Percentiles rank a stretch among this genome's conserved stretches.
Evolutionary conservation across 176 grass and related monocot genomes (phyloP).

Genomic region (Calamus simplicifolius): DNA sequence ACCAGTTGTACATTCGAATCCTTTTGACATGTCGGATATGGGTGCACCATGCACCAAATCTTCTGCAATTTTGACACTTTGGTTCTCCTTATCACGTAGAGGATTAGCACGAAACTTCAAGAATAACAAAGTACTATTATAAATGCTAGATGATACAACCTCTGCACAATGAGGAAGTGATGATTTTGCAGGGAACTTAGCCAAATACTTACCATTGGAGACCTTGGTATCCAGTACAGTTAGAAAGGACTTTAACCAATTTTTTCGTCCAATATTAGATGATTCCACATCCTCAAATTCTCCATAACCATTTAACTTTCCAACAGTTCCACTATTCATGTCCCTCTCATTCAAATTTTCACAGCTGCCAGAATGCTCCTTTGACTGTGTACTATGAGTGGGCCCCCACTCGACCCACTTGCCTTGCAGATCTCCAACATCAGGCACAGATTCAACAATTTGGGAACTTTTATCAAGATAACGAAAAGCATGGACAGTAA

Average conservation of each 20-base stretch:
- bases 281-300: slow-evolving; percentile 2
- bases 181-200: slow-evolving; percentile 57
- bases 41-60: slow-evolving; percentile 9
- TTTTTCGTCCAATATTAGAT: slow-evolving; percentile 17
- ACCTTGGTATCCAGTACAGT: slow-evolving; percentile 40
- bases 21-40: slow-evolving; percentile 38
- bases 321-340: not conserved
- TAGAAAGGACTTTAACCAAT: slow-evolving; percentile 53
- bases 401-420: slow-evolving; percentile 72
- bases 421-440: slow-evolving; percentile 43
- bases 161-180: slow-evolving; percentile 57
- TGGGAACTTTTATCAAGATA: slow-evolving; percentile 25
- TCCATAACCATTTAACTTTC: not conserved
- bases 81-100: slow-evolving; percentile 18
- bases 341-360: not conserved
- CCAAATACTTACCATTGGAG: slow-evolving; percentile 57
- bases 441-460: slow-evolving; percentile 28
- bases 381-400: slow-evolving; percentile 21
- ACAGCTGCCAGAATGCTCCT: slow-evolving; percentile 5
- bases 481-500: slow-evolving; percentile 69
- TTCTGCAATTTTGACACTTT: slow-evolving; percentile 8
- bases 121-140: slow-evolving; percentile 50
- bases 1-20: slow-evolving; percentile 5
- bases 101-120: slow-evolving; percentile 35
- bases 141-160: slow-evolving; percentile 77